Conservation (phyloP, 2,329 filamentous ascomycete genomes). For the Beauveria varroae region DNA sequence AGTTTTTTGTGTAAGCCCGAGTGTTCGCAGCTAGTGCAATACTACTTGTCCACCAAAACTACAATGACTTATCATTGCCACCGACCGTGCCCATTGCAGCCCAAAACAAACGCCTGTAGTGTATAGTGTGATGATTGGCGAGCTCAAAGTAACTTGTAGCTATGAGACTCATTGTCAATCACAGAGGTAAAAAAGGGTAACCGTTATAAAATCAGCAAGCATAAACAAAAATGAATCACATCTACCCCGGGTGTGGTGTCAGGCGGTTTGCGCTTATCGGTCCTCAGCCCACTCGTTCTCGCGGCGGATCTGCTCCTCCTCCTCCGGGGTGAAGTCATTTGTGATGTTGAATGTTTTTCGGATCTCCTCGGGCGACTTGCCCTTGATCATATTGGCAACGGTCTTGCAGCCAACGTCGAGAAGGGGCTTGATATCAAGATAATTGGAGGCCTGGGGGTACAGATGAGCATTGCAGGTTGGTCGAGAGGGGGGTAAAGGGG, state of each 20-base stretch:
- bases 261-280: constrained; percentile 39
- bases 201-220: not conserved
- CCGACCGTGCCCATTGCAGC: not conserved
- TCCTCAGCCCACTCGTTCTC: constrained; percentile 93
- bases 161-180: constrained; percentile 7
- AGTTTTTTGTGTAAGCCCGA: not conserved
- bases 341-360: constrained; percentile 99
- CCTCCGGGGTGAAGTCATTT: constrained; percentile 97
- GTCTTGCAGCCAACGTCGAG: constrained; percentile 99
- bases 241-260: not conserved
- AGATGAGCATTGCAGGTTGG: constrained; percentile 9
- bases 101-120: constrained; percentile 10
- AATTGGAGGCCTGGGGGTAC: constrained; percentile 75
- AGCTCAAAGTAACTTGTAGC: not conserved
- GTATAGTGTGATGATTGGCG: constrained; percentile 2
- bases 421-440: constrained; percentile 96
- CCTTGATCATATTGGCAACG: constrained; percentile 99
- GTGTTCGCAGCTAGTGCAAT: not conserved
- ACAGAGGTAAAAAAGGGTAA: constrained; percentile 10
- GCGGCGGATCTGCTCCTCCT: constrained; percentile 93
- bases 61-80: not conserved
- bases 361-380: constrained; percentile 98
- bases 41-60: not conserved
- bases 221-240: constrained; percentile 4
- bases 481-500: not conserved